A percentile compares a stretch with the other conserved stretches of the same genome.
These are phyloP conservation scores for Endothia cerciana DNA, from an alignment of 2,329 filamentous ascomycete genomes.

Conservation along the genomic window DNA sequence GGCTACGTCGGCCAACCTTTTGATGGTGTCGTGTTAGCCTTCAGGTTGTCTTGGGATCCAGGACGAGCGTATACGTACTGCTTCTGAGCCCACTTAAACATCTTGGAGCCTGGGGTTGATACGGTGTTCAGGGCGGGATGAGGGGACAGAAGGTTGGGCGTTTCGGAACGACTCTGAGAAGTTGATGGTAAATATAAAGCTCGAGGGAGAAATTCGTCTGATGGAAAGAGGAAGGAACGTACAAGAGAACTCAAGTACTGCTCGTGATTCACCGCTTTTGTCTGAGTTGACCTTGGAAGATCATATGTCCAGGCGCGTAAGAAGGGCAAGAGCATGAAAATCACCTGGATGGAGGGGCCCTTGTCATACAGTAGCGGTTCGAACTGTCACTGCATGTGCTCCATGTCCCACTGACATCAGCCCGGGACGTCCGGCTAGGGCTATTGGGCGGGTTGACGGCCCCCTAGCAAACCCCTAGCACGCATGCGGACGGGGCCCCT, in stretches of 20 bases:
- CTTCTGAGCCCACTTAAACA: constrained; percentile 31
- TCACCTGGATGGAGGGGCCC: constrained; percentile 25
- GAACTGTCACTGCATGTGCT: constrained; percentile 10
- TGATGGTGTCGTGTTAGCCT: constrained; percentile 33
- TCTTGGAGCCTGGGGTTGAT: constrained; percentile 17
- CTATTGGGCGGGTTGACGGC: constrained; percentile 4
- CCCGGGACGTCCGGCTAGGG: constrained; percentile 21
- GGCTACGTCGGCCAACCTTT: constrained; percentile 75
- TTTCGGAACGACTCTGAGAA: constrained; percentile 13
- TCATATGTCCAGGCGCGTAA: constrained; percentile 4
- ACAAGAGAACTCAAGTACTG: not conserved
- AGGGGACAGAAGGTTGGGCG: constrained; percentile 1
- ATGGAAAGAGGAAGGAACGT: not conserved
- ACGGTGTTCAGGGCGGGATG: not conserved
- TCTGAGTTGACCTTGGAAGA: constrained; percentile 1
- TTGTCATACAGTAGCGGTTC: constrained; percentile 4
- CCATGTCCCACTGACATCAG: constrained; percentile 25
- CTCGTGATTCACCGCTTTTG: constrained; percentile 14
- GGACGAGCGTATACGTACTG: constrained; percentile 17
- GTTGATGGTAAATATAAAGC: not conserved
- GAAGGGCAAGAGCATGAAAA: constrained; percentile 17
- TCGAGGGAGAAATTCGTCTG: constrained; percentile 8
- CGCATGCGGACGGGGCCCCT: not conserved
- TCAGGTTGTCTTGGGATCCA: not conserved
- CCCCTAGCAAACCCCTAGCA: constrained; percentile 3